phyloP scores from a whole-genome alignment of 257 asterid genomes.

The Solanum habrochaites region DNA sequence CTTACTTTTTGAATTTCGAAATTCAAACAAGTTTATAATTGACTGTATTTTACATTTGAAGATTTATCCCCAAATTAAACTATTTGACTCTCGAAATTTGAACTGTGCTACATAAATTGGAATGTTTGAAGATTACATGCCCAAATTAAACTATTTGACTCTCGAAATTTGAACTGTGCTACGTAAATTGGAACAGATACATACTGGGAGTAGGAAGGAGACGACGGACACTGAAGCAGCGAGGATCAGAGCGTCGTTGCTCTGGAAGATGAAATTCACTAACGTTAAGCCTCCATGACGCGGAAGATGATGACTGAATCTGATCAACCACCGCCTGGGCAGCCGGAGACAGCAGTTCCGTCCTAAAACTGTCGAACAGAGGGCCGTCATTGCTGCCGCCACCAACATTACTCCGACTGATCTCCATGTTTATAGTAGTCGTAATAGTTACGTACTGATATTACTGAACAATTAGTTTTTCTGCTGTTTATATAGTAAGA shows the following conservation, averaged over 20 bases:
- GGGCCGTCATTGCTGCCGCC: neutral
- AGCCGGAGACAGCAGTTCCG: slow-evolving; percentile 3
- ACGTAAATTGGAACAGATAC: neutral
- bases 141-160: neutral
- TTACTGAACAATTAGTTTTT: neutral
- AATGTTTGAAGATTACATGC: neutral
- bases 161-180: neutral
- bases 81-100: neutral
- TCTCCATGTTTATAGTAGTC: neutral
- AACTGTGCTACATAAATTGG: neutral
- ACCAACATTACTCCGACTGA: neutral
- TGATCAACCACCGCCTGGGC: neutral
- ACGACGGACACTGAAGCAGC: neutral
- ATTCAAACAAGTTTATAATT: neutral
- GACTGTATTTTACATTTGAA: neutral
- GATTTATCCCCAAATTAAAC: neutral
- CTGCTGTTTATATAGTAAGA: neutral
- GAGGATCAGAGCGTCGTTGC: neutral
- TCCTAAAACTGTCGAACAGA: neutral
- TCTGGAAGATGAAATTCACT: neutral
- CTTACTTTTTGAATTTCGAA: neutral
- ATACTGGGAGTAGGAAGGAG: neutral
- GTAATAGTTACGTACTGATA: neutral
- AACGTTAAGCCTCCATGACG: neutral
- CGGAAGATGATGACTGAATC: neutral